Evolutionary conservation across 202 grass and related monocot species (phyloP).

Genomic region (Elaeis oleifera): DNA sequence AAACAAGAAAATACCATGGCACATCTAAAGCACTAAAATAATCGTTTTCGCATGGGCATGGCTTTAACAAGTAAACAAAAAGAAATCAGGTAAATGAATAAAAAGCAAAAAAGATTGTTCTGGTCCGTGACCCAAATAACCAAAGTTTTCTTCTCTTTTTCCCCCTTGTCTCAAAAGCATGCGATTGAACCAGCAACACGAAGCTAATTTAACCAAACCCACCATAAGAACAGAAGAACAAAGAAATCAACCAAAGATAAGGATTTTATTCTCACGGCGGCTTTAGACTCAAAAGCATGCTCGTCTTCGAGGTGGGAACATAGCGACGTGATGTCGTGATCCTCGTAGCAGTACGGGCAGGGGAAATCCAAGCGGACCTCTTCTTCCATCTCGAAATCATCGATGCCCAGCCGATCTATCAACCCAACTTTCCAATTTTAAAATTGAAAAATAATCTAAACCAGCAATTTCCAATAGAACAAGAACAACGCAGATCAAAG

Average conservation of each 20-base stretch:
- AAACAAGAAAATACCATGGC: too few relatives aligned
- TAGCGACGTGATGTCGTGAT: conserved; percentile 77
- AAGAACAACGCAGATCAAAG: not conserved
- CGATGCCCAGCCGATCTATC: conserved; percentile 67
- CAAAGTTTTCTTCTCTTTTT: too few relatives aligned
- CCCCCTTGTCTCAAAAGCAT: too few relatives aligned
- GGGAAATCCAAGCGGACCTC: conserved; percentile 68
- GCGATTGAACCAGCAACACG: too few relatives aligned
- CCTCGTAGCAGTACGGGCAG: conserved; percentile 98
- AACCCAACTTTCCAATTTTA: conserved; percentile 18
- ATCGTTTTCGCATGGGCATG: too few relatives aligned
- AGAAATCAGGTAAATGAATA: too few relatives aligned
- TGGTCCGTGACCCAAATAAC: too few relatives aligned
- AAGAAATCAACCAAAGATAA: not conserved
- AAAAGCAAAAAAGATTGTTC: too few relatives aligned
- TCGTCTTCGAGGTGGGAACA: conserved; percentile 89
- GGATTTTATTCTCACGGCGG: conserved; percentile 35
- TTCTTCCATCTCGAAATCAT: conserved; percentile 83
- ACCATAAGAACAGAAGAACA: too few relatives aligned
- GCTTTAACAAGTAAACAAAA: too few relatives aligned
- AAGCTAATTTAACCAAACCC: too few relatives aligned
- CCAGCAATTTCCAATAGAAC: not conserved
- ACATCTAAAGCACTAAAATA: too few relatives aligned
- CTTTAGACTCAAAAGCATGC: conserved; percentile 74
- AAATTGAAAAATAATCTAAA: not conserved